A percentile compares a stretch with the other conserved stretches of the same genome.
Evolutionary conservation across 108 stramenopile species (phyloP).

Genomic region (Skeletonema tropicum): DNA sequence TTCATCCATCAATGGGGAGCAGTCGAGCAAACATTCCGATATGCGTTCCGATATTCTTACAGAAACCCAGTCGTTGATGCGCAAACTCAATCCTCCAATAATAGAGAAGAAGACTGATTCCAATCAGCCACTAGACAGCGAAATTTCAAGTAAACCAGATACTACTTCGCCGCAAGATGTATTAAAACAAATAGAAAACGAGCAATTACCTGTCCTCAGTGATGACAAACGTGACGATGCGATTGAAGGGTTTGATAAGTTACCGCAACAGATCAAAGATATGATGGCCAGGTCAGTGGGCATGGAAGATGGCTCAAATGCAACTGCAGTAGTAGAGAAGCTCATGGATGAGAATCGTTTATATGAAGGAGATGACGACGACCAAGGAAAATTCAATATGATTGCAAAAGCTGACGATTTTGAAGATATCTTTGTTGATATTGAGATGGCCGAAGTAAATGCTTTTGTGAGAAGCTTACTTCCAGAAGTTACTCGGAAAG

Average conservation of each 20-base stretch:
- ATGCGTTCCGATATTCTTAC: slow-evolving; percentile 9
- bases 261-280: slow-evolving; percentile 43
- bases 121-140: background rate
- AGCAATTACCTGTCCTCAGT: slow-evolving; percentile 6
- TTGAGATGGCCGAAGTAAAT: slow-evolving; percentile 67
- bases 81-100: slow-evolving; percentile 9
- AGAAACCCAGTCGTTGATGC: slow-evolving; percentile 3
- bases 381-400: slow-evolving; percentile 27
- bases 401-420: slow-evolving; percentile 36
- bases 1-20: slow-evolving; percentile 1
- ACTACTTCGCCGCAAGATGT: background rate
- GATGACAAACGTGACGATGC: slow-evolving; percentile 51
- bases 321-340: slow-evolving; percentile 45
- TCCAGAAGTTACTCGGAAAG: slow-evolving; percentile 57
- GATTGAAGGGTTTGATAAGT: slow-evolving; percentile 23
- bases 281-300: slow-evolving; percentile 50
- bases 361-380: slow-evolving; percentile 28
- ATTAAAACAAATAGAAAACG: slow-evolving; percentile 11
- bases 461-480: slow-evolving; percentile 57
- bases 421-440: slow-evolving; percentile 49
- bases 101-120: background rate
- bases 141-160: background rate
- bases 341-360: slow-evolving; percentile 39
- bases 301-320: slow-evolving; percentile 32
- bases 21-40: background rate